Base-by-base conservation (phyloP, 768 basidiomycete genomes). In the Phylloporus arenicola region DNA sequence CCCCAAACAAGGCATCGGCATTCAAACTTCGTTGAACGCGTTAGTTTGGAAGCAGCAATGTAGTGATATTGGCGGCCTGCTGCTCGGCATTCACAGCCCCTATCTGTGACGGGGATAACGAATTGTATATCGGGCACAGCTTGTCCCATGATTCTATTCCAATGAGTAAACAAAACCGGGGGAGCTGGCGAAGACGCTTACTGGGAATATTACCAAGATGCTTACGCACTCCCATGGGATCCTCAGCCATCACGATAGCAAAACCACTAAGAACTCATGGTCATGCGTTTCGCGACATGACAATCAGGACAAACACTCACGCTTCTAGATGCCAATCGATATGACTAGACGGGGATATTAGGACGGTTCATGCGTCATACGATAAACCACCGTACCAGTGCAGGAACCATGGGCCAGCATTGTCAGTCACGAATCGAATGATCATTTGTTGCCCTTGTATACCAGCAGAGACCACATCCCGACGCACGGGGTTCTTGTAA, bases 361-460 rank as follows among this genome's bases (percentile, higher is more conserved):
- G 34, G 7, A 50, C 16, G 31, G 1, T 19, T 22, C 12, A 17
- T 16, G 17, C 6, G 20, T 34, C 14, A 33, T 6, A 39, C n/a
- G 12, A 43, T 16, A 19, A 46, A 12, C 10, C 16, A 31, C 29
- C 29, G 39, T 48, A 66, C 65, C 65, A 76, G 50, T 76, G 75
- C 37, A 75, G 52, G 54, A 76, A 68, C 77, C 80, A 82, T 10
- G 78, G 74, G 6, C 84, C 83, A 1, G 81, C 68, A 61, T 86
- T 86, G 55, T 86, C 79, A 3, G 83, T 82, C 17, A 70, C 64
- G 63, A 78, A 85, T 38, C 83, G 75, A 31, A 86, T 66, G 8
- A 75, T 72, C 39, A 77, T 72, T 59, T 73, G 62, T 67, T 76
- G 56, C 57, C 77, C 63, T 17, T 46, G 50, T 41, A 49, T 58